Conservation (phyloP, 2,329 filamentous ascomycete genomes). For the Geosmithia morbida region DNA sequence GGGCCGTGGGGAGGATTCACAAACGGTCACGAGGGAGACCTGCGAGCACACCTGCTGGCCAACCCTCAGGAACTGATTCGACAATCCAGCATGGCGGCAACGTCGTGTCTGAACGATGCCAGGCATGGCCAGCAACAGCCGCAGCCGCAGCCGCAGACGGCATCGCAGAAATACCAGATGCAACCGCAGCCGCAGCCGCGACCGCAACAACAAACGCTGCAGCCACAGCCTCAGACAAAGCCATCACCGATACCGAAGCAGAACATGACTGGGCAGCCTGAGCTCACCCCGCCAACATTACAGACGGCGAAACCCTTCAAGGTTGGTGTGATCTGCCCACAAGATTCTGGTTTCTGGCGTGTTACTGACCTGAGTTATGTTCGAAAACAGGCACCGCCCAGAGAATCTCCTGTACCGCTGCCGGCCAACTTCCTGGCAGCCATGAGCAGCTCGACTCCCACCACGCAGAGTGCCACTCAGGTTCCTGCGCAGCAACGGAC, state of each 20-base stretch:
- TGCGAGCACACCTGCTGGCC: constrained; percentile 27
- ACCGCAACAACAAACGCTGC: background rate
- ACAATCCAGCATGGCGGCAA: constrained; percentile 9
- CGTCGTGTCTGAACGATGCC: background rate
- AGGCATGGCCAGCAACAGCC: background rate
- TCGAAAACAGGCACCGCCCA: constrained; percentile 7
- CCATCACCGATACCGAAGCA: background rate
- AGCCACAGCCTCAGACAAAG: background rate
- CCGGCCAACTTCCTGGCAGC: constrained; percentile 27
- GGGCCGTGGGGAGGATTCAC: constrained; percentile 41
- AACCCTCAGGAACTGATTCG: constrained; percentile 13
- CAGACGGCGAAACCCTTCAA: background rate
- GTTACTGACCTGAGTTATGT: background rate
- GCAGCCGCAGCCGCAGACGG: background rate
- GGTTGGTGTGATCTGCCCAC: background rate
- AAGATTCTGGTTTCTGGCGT: background rate
- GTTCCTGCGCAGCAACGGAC: background rate
- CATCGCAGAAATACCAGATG: background rate
- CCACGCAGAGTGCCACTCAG: background rate
- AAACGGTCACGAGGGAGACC: constrained; percentile 43
- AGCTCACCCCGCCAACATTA: background rate
- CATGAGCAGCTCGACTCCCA: constrained; percentile 12
- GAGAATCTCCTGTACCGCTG: constrained; percentile 28
- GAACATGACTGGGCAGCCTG: no score
- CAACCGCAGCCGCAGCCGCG: background rate